Evolutionary conservation across 163 green algal genomes (phyloP), one percentile per base, ranked within the genome.

Genomic region (Scenedesmus sp.): DNA sequence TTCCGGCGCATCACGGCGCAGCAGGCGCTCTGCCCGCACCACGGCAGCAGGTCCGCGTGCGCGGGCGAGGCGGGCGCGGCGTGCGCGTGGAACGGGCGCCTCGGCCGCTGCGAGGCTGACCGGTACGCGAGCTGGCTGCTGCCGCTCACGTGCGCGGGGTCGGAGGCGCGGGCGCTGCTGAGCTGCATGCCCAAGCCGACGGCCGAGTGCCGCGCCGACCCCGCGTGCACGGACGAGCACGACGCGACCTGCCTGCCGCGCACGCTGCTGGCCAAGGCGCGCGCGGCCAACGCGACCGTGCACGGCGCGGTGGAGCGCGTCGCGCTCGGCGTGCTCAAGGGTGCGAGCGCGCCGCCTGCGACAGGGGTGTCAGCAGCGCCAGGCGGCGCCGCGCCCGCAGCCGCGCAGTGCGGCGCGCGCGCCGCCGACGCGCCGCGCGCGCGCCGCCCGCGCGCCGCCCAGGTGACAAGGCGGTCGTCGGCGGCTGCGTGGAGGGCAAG

Each of bases 71-170:
- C 48, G 3, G 20, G 1, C 24, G 33, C 66, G 58, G 50, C 20
- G 0, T 64, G 66, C 34, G n/a, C 50, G 50, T 63, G 47, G 66
- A 63, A 64, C 33, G 22, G 20, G 7, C 14, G 33, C 57, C 18
- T 6, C 29, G 31, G 51, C 24, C 22, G 33, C 18, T 75, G 66
- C 15, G 17, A 54, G 39, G 50, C 66, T n/a, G 66, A 75, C 45
- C 22, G 36, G 29, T 47, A 64, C 15, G 18, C 48, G n/a, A 50
- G 29, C 17, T 24, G 50, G 20, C 48, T 75, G 17, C 58, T 64
- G 50, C 66, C 66, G 6, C 34, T 75, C 26, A 36, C 34, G 14
- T 75, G 66, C 51, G 48, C 66, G 34, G 66, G 66, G 3, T 75
- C 66, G 39, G 20, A 17, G 24, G 66, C 66, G 6, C 47, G n/a